Evolutionary conservation across 2,329 filamentous ascomycete species (phyloP), one percentile per base, ranked within the genome.

Genomic region (Acrodontium crateriforme): DNA sequence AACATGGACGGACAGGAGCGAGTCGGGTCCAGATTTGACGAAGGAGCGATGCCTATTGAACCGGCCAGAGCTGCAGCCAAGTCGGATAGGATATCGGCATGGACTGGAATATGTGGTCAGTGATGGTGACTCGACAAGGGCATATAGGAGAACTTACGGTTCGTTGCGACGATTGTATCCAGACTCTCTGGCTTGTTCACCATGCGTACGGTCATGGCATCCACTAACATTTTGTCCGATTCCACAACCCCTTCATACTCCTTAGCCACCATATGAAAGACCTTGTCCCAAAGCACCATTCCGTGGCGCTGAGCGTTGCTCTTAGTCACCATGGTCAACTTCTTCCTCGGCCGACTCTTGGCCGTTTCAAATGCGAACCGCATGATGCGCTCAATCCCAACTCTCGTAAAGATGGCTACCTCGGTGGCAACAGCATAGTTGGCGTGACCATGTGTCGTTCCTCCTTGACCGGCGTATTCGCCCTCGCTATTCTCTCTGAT

Each of bases 11-110:
- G 72, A 34, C 71, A 66, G 37, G 63, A 45, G 10, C 68, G 56
- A 1, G 66, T 71, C 1, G 75, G 74, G 38, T 80, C 74, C 1
- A 80, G 56, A 40, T 80, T 81, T 22, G 67, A 72, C 0, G 74
- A 78, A 3, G 76, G 74, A 3, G 76, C 76, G 32, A 82, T 79
- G 6, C 77, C 75, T 35, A 81, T 80, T 2, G 68, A 74, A 0
- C 76, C 76, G 3, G 75, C 75, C 5, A 80, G 56, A 0, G 74
- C 73, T 9, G 77, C 75, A 5, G 75, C 77, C 12, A 81, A 58
- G 42, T 81, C 76, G 1, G 74, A 78, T 4, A 81, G 63, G 27
- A 52, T 52, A 17, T 52, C 48, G 18, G 48, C 48, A 32, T 52
- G 48, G 9, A 50, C 46, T 50, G 16, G 8, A 16, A 3, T 8